Percentiles rank a stretch among this genome's conserved stretches.
Conservation (phyloP, 2,329 filamentous ascomycete species). For the Xylaria hypoxylon region DNA sequence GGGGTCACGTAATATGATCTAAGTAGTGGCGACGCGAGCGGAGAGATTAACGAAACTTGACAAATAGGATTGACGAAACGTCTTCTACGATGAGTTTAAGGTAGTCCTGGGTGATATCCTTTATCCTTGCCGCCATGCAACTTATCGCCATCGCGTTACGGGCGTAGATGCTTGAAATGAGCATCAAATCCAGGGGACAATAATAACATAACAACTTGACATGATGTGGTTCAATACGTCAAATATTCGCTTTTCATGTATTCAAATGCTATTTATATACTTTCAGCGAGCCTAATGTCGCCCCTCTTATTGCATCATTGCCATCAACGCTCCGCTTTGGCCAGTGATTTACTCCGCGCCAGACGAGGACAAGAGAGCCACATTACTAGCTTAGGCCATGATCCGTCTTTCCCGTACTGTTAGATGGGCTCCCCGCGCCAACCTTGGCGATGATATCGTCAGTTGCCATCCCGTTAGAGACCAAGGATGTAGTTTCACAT, state of each 20-base stretch:
- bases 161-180: neutral
- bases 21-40: conserved; percentile 16
- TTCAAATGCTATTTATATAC: neutral
- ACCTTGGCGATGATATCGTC: conserved; percentile 6
- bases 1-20: conserved; percentile 26
- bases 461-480: conserved; percentile 10
- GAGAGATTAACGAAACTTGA: conserved; percentile 14
- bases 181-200: neutral
- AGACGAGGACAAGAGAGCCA: conserved; percentile 10
- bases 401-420: neutral
- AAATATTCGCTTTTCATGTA: neutral
- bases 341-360: conserved; percentile 21
- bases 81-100: conserved; percentile 1
- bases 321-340: conserved; percentile 17
- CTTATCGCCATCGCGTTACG: neutral
- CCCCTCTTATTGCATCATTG: neutral
- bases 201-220: neutral
- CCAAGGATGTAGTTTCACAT: conserved; percentile 12
- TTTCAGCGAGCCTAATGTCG: no score
- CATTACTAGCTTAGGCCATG: conserved; percentile 10
- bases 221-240: neutral
- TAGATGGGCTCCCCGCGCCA: conserved; percentile 1
- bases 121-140: conserved; percentile 1
- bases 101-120: neutral
- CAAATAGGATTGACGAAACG: conserved; percentile 9